Conservation (phyloP, 495 filamentous ascomycete genomes). For the Podospora sp. region DNA sequence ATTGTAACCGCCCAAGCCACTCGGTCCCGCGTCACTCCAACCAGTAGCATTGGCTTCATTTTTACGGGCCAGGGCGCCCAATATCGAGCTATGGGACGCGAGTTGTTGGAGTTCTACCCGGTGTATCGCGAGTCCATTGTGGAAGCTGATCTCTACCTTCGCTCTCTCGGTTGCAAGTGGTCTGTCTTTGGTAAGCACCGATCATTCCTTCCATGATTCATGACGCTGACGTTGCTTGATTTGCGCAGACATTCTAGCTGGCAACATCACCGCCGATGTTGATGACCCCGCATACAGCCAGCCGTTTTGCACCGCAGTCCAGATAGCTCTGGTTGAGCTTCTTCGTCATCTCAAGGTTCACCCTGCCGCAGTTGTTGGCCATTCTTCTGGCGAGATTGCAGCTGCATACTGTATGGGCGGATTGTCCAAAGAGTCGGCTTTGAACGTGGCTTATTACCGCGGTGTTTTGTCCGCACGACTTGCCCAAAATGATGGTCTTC, state of each 20-base stretch:
- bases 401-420: conserved; percentile 44
- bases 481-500: no score
- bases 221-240: background rate
- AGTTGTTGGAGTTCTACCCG: conserved; percentile 28
- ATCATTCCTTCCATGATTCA: background rate
- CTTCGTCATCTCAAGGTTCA: conserved; percentile 47
- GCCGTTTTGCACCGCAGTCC: conserved; percentile 49
- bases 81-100: conserved; percentile 52
- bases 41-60: conserved; percentile 28
- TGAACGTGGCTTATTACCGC: conserved; percentile 50
- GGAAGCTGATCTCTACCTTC: background rate
- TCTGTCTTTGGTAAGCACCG: no score
- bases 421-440: conserved; percentile 46
- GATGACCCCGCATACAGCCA: conserved; percentile 28
- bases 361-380: conserved; percentile 55
- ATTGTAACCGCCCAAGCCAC: no score
- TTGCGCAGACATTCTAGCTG: background rate
- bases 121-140: background rate
- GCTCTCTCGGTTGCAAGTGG: no score
- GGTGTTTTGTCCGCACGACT: conserved; percentile 13
- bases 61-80: conserved; percentile 52
- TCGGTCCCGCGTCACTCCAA: no score
- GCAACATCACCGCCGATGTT: background rate
- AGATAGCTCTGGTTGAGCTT: conserved; percentile 54
- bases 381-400: conserved; percentile 63